These are phyloP conservation scores for Dillenia turbinata DNA, from an alignment of 164 flowering plant species.

Conservation along the genomic window DNA sequence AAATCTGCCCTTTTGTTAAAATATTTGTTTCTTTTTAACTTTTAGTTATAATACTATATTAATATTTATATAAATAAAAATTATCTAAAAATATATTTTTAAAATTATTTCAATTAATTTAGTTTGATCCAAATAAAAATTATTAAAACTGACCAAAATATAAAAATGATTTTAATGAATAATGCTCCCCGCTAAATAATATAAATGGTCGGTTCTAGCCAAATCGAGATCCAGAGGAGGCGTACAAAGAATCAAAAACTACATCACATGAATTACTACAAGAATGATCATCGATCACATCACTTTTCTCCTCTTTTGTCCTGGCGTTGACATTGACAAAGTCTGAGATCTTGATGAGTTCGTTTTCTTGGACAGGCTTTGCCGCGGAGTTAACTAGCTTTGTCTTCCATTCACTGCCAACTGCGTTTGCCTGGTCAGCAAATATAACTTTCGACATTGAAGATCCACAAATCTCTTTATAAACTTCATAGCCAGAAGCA, in stretches of 20 bases:
- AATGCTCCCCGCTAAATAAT: too few species aligned
- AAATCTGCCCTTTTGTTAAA: too few species aligned
- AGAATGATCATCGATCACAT: slow-evolving; percentile 6
- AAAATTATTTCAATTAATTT: too few species aligned
- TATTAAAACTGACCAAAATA: too few species aligned
- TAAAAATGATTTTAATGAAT: too few species aligned
- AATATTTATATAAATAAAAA: too few species aligned
- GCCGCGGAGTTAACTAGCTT: slow-evolving; percentile 12
- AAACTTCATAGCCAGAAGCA: slow-evolving; percentile 65
- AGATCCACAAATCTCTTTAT: slow-evolving; percentile 71
- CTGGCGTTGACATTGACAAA: slow-evolving; percentile 5
- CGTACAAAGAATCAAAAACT: slow-evolving; percentile 24
- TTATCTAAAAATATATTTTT: too few species aligned
- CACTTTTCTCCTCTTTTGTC: neutral
- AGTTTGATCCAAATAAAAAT: too few species aligned
- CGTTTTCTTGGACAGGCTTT: slow-evolving; percentile 6
- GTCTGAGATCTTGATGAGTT: neutral
- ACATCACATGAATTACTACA: slow-evolving; percentile 12
- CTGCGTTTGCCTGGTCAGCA: slow-evolving; percentile 79
- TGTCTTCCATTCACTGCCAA: slow-evolving; percentile 37
- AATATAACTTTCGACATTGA: slow-evolving; percentile 50
- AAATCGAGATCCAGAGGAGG: too few species aligned
- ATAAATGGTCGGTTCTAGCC: too few species aligned
- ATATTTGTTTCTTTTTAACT: too few species aligned
- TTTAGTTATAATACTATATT: too few species aligned